Evolutionary conservation across 768 basidiomycete genomes (phyloP).

Genomic region (Tulasnella sp.): DNA sequence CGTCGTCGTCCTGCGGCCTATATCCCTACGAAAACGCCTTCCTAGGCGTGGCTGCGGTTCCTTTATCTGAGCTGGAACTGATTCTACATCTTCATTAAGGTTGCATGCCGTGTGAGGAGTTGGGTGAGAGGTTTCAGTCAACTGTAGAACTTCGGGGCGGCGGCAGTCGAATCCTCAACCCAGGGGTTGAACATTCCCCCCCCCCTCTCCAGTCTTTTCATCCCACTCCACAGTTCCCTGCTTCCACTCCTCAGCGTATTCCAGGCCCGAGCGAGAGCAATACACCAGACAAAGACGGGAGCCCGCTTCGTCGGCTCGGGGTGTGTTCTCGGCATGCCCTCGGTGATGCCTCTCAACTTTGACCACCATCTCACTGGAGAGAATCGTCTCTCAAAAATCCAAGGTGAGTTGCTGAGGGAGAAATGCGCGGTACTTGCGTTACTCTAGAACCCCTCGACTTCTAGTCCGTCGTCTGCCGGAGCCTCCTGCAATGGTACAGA

Average conservation of each 20-base stretch:
- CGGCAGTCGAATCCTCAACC: slow-evolving; percentile 3
- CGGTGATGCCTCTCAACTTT: neutral
- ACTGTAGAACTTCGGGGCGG: neutral
- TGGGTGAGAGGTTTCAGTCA: neutral
- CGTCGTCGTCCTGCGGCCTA: no score
- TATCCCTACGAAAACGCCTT: no score
- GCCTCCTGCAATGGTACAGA: neutral
- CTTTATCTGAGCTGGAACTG: no score
- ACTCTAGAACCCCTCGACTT: no score
- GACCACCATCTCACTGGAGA: neutral
- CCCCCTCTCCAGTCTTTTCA: neutral
- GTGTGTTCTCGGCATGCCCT: neutral
- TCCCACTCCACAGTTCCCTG: neutral
- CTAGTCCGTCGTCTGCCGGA: neutral
- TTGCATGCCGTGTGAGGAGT: neutral
- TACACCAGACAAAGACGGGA: neutral
- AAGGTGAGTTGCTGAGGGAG: neutral
- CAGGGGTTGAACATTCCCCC: neutral
- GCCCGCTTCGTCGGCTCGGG: neutral
- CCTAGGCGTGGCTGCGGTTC: no score
- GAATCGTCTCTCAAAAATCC: neutral
- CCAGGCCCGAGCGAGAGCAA: neutral
- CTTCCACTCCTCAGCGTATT: neutral
- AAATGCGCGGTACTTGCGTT: neutral
- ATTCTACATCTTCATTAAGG: no score